Conservation (phyloP, 2,329 filamentous ascomycete genomes). For the Botrytis tulipae region DNA sequence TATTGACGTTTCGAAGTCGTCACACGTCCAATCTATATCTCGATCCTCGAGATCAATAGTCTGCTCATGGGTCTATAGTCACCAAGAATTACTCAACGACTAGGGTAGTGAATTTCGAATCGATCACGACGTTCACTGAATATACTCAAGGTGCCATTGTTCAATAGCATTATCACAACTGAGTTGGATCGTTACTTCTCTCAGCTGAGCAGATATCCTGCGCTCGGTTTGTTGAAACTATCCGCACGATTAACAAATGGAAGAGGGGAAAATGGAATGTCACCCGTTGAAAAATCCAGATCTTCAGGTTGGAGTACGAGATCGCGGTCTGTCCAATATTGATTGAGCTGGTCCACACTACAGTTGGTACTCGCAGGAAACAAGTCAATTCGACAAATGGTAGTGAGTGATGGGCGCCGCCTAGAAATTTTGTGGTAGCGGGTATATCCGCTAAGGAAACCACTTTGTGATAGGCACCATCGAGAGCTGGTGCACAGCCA, state of each 20-base stretch:
- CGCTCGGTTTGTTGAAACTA: slow-evolving; percentile 8
- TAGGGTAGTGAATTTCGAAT: slow-evolving; percentile 8
- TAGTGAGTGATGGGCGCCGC: slow-evolving; percentile 12
- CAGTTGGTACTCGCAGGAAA: slow-evolving; percentile 13
- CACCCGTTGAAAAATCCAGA: slow-evolving; percentile 9
- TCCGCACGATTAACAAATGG: not conserved
- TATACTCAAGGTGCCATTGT: not conserved
- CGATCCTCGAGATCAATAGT: slow-evolving; percentile 22
- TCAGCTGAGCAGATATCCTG: slow-evolving; percentile 6
- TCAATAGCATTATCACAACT: not conserved
- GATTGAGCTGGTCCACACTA: slow-evolving; percentile 14
- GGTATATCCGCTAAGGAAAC: slow-evolving; percentile 16
- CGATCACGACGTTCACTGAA: not conserved
- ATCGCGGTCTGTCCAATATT: slow-evolving; percentile 14
- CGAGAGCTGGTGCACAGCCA: slow-evolving; percentile 16
- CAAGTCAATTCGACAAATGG: slow-evolving; percentile 17
- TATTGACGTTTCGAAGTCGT: slow-evolving; percentile 22
- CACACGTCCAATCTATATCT: slow-evolving; percentile 19
- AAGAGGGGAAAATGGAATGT: not conserved
- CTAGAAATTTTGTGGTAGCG: slow-evolving; percentile 17
- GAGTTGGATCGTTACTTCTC: not conserved
- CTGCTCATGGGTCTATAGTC: slow-evolving; percentile 9
- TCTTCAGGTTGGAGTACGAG: slow-evolving; percentile 16
- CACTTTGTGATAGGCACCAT: slow-evolving; percentile 19
- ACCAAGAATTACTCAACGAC: not conserved